Evolutionary conservation across 1,139 yeast species (phyloP).

Genomic region (Candida albicans): DNA sequence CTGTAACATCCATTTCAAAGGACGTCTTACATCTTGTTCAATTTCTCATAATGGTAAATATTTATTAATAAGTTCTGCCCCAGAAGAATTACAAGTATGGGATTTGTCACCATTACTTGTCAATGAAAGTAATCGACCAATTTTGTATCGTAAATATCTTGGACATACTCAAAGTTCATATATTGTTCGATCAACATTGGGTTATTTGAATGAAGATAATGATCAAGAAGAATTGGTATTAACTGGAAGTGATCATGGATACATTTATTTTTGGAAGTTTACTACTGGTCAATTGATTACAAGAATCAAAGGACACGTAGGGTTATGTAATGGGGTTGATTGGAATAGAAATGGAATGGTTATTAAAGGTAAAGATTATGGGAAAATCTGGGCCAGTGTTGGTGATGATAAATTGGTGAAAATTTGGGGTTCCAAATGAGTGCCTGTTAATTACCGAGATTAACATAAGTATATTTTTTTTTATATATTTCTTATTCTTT

Average conservation of each 20-base stretch:
- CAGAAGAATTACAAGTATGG: slow-evolving; percentile 83
- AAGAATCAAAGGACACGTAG: slow-evolving; percentile 59
- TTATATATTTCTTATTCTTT: not conserved
- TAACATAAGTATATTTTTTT: not conserved
- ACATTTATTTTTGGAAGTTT: slow-evolving; percentile 78
- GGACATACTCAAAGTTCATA: slow-evolving; percentile 74
- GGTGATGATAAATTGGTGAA: slow-evolving; percentile 76
- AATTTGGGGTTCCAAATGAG: slow-evolving; percentile 53
- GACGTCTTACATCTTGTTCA: slow-evolving; percentile 43
- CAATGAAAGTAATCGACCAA: slow-evolving; percentile 20
- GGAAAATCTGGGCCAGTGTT: slow-evolving; percentile 72
- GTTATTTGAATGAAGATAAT: slow-evolving; percentile 41
- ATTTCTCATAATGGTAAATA: slow-evolving; percentile 43
- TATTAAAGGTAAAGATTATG: slow-evolving; percentile 30
- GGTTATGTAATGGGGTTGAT: slow-evolving; percentile 70
- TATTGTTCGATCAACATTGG: slow-evolving; percentile 78
- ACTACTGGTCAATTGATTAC: slow-evolving; percentile 70
- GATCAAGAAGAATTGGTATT: slow-evolving; percentile 63
- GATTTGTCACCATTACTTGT: slow-evolving; percentile 36
- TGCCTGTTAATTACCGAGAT: not conserved
- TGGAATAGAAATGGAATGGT: slow-evolving; percentile 54
- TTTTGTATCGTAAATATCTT: slow-evolving; percentile 58
- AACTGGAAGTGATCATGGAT: slow-evolving; percentile 84
- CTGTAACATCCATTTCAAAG: slow-evolving; percentile 29
- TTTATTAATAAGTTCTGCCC: slow-evolving; percentile 66